Conservation (phyloP, 2,329 filamentous ascomycete species). For the Ceratocystis alfenasii region DNA sequence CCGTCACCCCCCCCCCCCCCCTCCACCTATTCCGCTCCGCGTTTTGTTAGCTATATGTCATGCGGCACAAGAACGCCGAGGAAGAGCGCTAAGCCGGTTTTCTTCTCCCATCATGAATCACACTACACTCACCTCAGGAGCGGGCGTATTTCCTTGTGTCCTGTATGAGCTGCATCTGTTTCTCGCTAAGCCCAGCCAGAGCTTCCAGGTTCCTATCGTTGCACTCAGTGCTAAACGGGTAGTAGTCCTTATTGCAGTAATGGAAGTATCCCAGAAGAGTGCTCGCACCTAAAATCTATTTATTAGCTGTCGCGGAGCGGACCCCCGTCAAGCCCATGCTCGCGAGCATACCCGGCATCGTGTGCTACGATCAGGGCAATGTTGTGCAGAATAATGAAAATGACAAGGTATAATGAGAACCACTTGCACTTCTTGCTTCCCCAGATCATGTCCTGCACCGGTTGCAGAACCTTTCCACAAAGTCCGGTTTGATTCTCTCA, state of each 20-base stretch:
- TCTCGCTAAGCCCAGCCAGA: slow-evolving; percentile 40
- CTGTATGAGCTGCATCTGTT: slow-evolving; percentile 38
- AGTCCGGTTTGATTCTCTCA: slow-evolving; percentile 46
- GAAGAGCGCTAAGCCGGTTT: slow-evolving; percentile 22
- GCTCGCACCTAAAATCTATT: slow-evolving; percentile 39
- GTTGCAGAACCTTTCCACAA: slow-evolving; percentile 43
- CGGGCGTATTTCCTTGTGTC: slow-evolving; percentile 35
- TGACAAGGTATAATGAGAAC: slow-evolving; percentile 49
- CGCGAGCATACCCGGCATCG: slow-evolving; percentile 46
- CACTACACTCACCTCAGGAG: slow-evolving; percentile 35
- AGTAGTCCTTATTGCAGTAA: slow-evolving; percentile 50
- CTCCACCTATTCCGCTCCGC: slow-evolving; percentile 29
- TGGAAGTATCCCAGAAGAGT: slow-evolving; percentile 52
- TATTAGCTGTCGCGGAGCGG: slow-evolving; percentile 19
- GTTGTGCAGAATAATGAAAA: slow-evolving; percentile 51
- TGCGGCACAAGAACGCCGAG: not conserved
- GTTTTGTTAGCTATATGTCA: slow-evolving; percentile 24
- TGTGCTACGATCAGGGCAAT: slow-evolving; percentile 48
- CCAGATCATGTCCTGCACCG: slow-evolving; percentile 45
- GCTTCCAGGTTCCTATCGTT: slow-evolving; percentile 42
- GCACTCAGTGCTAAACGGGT: slow-evolving; percentile 46
- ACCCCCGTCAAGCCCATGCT: slow-evolving; percentile 47
- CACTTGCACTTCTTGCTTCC: slow-evolving; percentile 49
- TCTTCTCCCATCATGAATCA: too few relatives aligned
- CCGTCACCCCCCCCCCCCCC: too few relatives aligned